These are phyloP conservation scores for Zostera marina DNA, from an alignment of 116 monocot species.

Conservation along the genomic window DNA sequence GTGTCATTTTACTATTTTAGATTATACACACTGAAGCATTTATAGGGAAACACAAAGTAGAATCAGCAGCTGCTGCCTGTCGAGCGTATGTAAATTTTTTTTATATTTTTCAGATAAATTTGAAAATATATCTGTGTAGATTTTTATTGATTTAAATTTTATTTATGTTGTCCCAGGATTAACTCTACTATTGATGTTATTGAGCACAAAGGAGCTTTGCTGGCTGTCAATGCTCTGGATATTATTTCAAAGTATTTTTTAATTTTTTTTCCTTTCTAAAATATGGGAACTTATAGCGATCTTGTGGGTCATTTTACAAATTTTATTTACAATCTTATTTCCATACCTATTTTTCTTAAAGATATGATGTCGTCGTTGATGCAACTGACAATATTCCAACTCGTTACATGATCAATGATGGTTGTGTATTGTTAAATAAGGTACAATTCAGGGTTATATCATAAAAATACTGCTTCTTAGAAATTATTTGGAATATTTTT, in stretches of 20 bases:
- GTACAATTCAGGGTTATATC: conserved; percentile 21
- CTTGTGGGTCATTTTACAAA: not conserved
- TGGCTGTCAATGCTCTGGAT: conserved; percentile 58
- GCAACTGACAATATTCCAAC: conserved; percentile 96
- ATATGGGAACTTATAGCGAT: not conserved
- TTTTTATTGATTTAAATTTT: not conserved
- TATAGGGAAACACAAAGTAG: conserved; percentile 74
- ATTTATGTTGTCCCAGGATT: conserved; percentile 38
- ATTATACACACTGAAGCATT: conserved; percentile 76
- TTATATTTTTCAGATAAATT: not conserved
- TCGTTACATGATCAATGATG: conserved; percentile 94
- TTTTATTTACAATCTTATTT: not conserved
- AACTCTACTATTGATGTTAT: conserved; percentile 79
- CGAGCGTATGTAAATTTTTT: conserved; percentile 48
- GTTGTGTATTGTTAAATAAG: conserved; percentile 87
- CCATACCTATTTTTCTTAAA: conserved; percentile 26
- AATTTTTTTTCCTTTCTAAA: conserved; percentile 1
- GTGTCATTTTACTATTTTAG: conserved; percentile 28
- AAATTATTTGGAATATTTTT: not conserved
- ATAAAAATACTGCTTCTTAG: not conserved
- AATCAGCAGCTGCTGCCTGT: conserved; percentile 82
- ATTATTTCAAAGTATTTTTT: conserved; percentile 89
- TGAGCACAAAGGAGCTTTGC: conserved; percentile 62
- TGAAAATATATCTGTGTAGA: not conserved
- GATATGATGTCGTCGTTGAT: conserved; percentile 97